Percentiles rank a stretch among this genome's conserved stretches.
phyloP scores from a whole-genome alignment of 2,329 filamentous ascomycete species.

The Ophioceras dolichostomum region DNA sequence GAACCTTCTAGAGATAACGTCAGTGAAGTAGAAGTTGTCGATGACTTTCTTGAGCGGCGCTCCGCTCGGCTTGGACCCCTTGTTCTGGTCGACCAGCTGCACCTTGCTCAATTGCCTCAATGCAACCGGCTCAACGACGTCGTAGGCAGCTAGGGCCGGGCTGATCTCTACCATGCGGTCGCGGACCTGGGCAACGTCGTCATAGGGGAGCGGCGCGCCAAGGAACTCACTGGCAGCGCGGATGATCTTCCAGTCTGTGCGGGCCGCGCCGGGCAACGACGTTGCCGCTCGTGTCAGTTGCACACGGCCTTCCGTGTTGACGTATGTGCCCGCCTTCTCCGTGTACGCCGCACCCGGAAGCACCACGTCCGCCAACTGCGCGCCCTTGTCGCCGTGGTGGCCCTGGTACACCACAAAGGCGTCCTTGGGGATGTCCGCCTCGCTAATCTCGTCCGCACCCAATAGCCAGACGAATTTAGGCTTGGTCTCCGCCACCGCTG shows the following conservation, averaged over 20 bases:
- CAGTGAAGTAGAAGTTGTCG: conserved; percentile 97
- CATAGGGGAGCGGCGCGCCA: conserved; percentile 76
- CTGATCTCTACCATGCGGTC: conserved; percentile 95
- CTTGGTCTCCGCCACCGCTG: conserved; percentile 68
- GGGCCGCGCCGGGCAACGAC: conserved; percentile 73
- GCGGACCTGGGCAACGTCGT: conserved; percentile 77
- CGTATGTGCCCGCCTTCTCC: conserved; percentile 89
- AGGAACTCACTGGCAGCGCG: conserved; percentile 88
- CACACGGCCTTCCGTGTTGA: conserved; percentile 95
- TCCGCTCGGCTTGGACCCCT: conserved; percentile 64
- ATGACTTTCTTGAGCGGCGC: conserved; percentile 72
- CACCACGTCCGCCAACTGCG: conserved; percentile 84
- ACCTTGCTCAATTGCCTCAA: conserved; percentile 73
- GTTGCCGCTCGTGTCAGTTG: conserved; percentile 90
- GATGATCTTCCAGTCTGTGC: conserved; percentile 98
- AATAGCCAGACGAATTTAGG: conserved; percentile 96
- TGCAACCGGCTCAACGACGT: conserved; percentile 74
- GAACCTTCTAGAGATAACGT: conserved; percentile 90
- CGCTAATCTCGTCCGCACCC: conserved; percentile 81
- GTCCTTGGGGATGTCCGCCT: conserved; percentile 82
- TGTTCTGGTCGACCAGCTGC: conserved; percentile 93
- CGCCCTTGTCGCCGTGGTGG: conserved; percentile 90
- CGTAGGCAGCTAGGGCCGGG: conserved; percentile 79
- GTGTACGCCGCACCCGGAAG: conserved; percentile 93
- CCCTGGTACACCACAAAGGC: conserved; percentile 97